A percentile compares a stretch with the other conserved stretches of the same genome.
Evolutionary conservation across 768 basidiomycete species (phyloP).

Genomic region (Lepiota brunneoincarnata): DNA sequence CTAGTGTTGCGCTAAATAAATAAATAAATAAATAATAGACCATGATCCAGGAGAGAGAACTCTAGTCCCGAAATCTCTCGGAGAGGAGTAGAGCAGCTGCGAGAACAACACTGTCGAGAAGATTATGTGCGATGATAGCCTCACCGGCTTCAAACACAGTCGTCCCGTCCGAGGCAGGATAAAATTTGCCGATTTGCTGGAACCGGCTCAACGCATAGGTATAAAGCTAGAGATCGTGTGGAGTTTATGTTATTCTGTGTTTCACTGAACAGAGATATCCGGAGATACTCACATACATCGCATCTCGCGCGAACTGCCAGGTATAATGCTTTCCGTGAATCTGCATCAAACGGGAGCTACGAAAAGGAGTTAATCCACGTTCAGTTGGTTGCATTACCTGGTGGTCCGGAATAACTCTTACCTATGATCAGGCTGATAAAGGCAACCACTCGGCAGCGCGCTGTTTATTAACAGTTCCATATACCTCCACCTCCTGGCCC

Average conservation of each 20-base stretch:
- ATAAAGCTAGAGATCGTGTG: not conserved
- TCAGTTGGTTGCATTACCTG: too few relatives aligned
- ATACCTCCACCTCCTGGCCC: conserved; percentile 31
- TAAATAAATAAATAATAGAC: too few relatives aligned
- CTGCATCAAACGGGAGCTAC: conserved; percentile 8
- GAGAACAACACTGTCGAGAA: conserved; percentile 7
- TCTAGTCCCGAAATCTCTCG: conserved; percentile 3
- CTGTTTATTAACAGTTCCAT: conserved; percentile 30
- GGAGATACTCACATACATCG: conserved; percentile 10
- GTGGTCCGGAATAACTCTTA: not conserved
- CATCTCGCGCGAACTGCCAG: conserved; percentile 12
- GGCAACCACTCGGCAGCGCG: conserved; percentile 36
- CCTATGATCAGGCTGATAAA: conserved; percentile 16
- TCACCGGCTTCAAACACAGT: conserved; percentile 10
- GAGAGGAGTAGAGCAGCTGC: conserved; percentile 5
- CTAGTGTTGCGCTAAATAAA: too few relatives aligned
- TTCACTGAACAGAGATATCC: not conserved
- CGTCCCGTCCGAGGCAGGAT: conserved; percentile 8
- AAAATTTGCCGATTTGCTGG: conserved; percentile 8
- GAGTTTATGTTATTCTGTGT: not conserved
- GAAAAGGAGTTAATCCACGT: not conserved
- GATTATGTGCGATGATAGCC: not conserved
- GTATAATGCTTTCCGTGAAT: conserved; percentile 10
- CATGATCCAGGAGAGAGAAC: not conserved
- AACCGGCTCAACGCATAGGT: conserved; percentile 3